Evolutionary conservation across 1,284 basidiomycete species (phyloP).

Genomic region (Grifola frondosa): DNA sequence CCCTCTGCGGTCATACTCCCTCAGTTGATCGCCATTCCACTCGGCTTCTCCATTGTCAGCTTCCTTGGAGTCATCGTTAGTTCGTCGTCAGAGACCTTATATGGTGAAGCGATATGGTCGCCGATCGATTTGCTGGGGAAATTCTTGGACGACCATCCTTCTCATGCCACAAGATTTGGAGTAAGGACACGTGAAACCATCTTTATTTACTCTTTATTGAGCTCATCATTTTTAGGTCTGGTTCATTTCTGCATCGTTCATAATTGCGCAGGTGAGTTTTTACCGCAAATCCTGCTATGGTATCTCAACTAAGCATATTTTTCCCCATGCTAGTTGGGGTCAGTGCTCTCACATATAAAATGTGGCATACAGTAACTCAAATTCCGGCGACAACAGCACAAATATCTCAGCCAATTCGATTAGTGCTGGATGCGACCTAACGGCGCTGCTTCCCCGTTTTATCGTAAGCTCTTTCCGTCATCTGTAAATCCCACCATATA

Average conservation of each 20-base stretch:
- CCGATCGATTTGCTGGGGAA: slow-evolving; percentile 71
- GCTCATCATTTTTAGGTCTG: slow-evolving; percentile 42
- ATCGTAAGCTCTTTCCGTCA: slow-evolving; percentile 45
- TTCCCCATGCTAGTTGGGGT: background rate
- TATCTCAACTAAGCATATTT: no score
- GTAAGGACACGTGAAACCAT: no score
- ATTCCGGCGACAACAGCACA: no score
- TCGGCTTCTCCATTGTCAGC: slow-evolving; percentile 76
- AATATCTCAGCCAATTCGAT: slow-evolving; percentile 87
- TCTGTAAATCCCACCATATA: background rate
- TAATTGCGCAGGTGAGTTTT: slow-evolving; percentile 61
- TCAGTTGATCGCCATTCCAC: slow-evolving; percentile 71
- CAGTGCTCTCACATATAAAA: background rate
- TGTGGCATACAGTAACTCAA: no score
- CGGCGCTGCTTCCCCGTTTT: slow-evolving; percentile 76
- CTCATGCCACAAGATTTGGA: slow-evolving; percentile 64
- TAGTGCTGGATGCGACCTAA: slow-evolving; percentile 83
- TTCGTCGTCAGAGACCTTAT: slow-evolving; percentile 76
- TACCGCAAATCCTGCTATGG: no score
- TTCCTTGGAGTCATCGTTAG: slow-evolving; percentile 86
- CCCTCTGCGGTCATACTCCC: slow-evolving; percentile 71
- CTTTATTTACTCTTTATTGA: no score
- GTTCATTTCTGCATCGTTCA: slow-evolving; percentile 78
- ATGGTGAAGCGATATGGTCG: slow-evolving; percentile 78
- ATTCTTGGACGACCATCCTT: slow-evolving; percentile 68